Evolutionary conservation across 1,139 yeast species (phyloP).

Genomic region (Pneumocystis jirovecii): DNA sequence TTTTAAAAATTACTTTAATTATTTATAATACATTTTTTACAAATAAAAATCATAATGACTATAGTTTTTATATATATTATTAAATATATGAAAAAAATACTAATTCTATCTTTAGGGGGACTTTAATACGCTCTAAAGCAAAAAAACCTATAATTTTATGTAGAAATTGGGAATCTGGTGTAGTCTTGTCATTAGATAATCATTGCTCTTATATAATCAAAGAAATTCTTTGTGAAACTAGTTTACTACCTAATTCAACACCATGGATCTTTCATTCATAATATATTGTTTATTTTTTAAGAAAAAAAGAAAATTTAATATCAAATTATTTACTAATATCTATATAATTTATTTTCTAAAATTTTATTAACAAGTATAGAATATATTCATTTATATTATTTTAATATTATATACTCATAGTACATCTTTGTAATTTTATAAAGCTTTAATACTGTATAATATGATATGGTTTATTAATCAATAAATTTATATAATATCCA

Average conservation of each 20-base stretch:
- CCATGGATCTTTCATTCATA: background rate
- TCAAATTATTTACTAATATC: background rate
- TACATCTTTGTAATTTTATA: no score
- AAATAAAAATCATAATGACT: background rate
- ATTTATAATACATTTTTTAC: background rate
- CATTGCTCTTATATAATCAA: background rate
- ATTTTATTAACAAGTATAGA: background rate
- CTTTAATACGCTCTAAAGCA: constrained; percentile 7
- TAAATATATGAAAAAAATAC: background rate
- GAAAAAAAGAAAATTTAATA: background rate
- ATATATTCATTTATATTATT: no score
- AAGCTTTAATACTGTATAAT: no score
- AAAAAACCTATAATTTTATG: constrained; percentile 9
- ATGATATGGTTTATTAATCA: no score
- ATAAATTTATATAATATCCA: no score
- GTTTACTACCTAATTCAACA: background rate
- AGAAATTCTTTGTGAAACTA: background rate
- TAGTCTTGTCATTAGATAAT: constrained; percentile 8
- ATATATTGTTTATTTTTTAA: background rate
- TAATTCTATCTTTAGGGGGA: constrained; percentile 12
- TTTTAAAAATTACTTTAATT: background rate
- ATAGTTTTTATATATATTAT: background rate
- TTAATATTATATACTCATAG: no score
- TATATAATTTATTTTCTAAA: background rate
- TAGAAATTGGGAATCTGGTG: constrained; percentile 18